Conservation (phyloP, 2,329 filamentous ascomycete species). For the Sarocladium kiliense region DNA sequence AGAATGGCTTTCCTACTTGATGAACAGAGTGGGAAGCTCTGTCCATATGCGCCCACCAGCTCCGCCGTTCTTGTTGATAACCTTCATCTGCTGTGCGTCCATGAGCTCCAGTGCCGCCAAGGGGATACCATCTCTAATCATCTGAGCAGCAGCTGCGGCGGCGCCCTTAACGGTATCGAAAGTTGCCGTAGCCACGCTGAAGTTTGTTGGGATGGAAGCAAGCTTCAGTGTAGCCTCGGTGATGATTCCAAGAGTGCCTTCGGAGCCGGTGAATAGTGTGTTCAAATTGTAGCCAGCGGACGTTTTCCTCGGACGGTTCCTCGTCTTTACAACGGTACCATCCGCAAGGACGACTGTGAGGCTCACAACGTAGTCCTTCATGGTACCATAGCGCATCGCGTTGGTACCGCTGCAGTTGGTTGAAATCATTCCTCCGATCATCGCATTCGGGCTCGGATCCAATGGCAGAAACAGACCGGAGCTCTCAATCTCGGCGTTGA, state of each 20-base stretch:
- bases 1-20: conserved; percentile 43
- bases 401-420: conserved; percentile 63
- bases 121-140: conserved; percentile 60
- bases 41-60: conserved; percentile 57
- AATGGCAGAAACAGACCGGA: conserved; percentile 64
- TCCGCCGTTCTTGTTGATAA: conserved; percentile 59
- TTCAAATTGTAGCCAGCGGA: conserved; percentile 70
- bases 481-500: conserved; percentile 60
- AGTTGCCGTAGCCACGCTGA: conserved; percentile 59
- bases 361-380: conserved; percentile 72
- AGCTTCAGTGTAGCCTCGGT: conserved; percentile 67
- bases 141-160: conserved; percentile 55
- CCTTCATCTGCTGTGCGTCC: conserved; percentile 61
- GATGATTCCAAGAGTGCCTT: conserved; percentile 66
- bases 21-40: conserved; percentile 66
- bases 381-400: conserved; percentile 63
- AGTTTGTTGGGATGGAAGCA: conserved; percentile 56
- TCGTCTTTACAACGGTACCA: conserved; percentile 61
- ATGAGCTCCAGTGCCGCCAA: conserved; percentile 63
- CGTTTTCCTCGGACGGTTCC: conserved; percentile 60
- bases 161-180: conserved; percentile 57
- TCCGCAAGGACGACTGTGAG: conserved; percentile 67
- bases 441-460: conserved; percentile 59
- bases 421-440: conserved; percentile 56
- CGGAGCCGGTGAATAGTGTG: conserved; percentile 62